These are phyloP conservation scores for Vigna nakashimae DNA, from an alignment of 306 rosid species.

Conservation along the genomic window DNA sequence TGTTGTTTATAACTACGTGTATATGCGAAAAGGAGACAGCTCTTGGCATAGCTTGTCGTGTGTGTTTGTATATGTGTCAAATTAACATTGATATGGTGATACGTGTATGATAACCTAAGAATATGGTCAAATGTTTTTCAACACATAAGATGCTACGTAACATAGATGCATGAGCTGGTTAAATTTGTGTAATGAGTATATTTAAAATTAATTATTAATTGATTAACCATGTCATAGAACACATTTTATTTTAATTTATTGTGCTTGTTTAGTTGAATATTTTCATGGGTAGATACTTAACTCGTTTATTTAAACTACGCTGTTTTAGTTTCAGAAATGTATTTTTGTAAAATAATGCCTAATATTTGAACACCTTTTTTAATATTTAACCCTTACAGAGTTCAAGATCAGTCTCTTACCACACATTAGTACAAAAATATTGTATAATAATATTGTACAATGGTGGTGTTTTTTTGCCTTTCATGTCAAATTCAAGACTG, in stretches of 20 bases:
- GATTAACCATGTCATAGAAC: no score
- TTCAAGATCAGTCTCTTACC: no score
- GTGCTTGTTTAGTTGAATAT: background rate
- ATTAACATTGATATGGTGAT: background rate
- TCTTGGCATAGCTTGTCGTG: background rate
- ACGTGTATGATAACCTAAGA: conserved; percentile 20
- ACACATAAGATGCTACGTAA: background rate
- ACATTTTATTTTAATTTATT: background rate
- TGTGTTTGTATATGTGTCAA: conserved; percentile 23
- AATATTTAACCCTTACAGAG: background rate
- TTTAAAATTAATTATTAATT: background rate
- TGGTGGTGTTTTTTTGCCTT: no score
- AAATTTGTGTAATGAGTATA: background rate
- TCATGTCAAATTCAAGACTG: no score
- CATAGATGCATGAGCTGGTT: background rate
- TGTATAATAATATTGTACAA: no score
- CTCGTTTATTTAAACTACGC: no score
- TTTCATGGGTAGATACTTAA: background rate
- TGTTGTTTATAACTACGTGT: background rate
- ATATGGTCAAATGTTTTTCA: background rate
- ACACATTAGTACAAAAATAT: background rate
- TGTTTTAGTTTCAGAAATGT: no score
- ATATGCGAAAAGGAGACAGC: background rate
- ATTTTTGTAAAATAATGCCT: no score
- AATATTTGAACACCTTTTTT: background rate